A percentile compares a stretch with the other conserved stretches of the same genome.
Conservation (phyloP, 345 rosid species). For the Citrus inodora region DNA sequence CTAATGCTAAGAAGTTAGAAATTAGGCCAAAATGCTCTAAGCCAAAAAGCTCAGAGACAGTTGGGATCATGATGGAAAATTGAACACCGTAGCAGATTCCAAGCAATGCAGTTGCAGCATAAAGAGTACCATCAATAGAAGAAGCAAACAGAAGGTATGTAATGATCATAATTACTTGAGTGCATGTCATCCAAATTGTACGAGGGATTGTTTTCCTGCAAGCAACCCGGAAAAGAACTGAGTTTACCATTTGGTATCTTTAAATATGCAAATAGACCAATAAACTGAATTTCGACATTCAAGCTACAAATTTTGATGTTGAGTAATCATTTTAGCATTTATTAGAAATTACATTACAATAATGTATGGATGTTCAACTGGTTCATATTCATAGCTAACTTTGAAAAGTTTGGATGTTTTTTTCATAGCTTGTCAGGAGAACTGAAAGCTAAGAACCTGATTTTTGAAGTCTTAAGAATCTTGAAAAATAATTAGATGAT, state of each 20-base stretch:
- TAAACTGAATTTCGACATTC: neutral
- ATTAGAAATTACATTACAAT: neutral
- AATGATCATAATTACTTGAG: conserved; percentile 46
- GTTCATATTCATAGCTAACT: neutral
- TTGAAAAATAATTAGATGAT: neutral
- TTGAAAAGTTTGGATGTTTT: neutral
- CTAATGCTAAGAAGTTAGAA: conserved; percentile 54
- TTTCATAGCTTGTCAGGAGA: neutral
- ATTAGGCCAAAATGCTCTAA: conserved; percentile 57
- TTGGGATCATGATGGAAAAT: conserved; percentile 60
- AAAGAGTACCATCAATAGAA: conserved; percentile 43
- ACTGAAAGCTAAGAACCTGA: neutral
- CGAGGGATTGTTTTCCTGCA: conserved; percentile 57
- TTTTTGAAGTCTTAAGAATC: neutral
- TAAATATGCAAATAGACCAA: neutral
- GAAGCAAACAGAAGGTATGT: conserved; percentile 61
- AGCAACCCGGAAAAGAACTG: neutral
- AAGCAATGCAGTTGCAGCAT: conserved; percentile 50
- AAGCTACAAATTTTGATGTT: neutral
- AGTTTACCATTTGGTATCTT: neutral
- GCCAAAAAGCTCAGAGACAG: conserved; percentile 66
- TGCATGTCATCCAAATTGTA: conserved; percentile 58
- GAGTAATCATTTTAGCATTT: neutral
- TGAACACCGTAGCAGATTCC: conserved; percentile 69
- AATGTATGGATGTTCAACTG: neutral